Evolutionary conservation across 2,329 filamentous ascomycete species (phyloP).

Genomic region (Trichoderma sp.): DNA sequence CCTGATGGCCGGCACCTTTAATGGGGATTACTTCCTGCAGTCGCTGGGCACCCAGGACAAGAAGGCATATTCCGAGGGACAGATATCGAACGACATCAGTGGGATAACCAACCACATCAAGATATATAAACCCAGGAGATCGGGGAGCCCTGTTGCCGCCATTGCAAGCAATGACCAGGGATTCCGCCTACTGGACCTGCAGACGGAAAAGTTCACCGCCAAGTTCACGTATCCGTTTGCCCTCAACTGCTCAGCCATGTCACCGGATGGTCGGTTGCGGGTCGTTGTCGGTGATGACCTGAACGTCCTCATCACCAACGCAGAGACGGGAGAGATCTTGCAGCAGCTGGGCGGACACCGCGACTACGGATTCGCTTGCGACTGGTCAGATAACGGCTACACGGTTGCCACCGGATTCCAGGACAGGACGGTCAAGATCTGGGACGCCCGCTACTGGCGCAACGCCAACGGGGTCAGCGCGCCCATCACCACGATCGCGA

Average conservation of each 20-base stretch:
- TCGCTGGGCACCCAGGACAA: conserved; percentile 47
- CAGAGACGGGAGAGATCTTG: conserved; percentile 63
- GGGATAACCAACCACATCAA: conserved; percentile 69
- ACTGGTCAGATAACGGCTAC: conserved; percentile 77
- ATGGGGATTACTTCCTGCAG: conserved; percentile 57
- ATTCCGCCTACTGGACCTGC: conserved; percentile 61
- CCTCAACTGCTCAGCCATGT: conserved; percentile 73
- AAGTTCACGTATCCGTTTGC: conserved; percentile 59
- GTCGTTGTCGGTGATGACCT: conserved; percentile 71
- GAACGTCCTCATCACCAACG: conserved; percentile 67
- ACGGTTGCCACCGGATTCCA: conserved; percentile 77
- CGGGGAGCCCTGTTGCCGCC: conserved; percentile 56
- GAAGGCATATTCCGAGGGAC: conserved; percentile 46
- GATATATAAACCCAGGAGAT: conserved; percentile 56
- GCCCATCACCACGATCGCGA: conserved; percentile 59
- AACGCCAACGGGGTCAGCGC: conserved; percentile 51
- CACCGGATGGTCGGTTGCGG: conserved; percentile 70
- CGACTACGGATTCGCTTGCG: conserved; percentile 75
- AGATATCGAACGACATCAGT: conserved; percentile 51
- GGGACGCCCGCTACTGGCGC: conserved; percentile 73
- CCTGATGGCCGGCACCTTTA: conserved; percentile 62
- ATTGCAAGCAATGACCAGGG: conserved; percentile 65
- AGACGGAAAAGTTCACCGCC: conserved; percentile 60
- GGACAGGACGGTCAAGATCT: conserved; percentile 72
- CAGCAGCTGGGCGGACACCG: conserved; percentile 64